Conservation (phyloP, 495 filamentous ascomycete species). For the Aspergillus kassunensis region DNA sequence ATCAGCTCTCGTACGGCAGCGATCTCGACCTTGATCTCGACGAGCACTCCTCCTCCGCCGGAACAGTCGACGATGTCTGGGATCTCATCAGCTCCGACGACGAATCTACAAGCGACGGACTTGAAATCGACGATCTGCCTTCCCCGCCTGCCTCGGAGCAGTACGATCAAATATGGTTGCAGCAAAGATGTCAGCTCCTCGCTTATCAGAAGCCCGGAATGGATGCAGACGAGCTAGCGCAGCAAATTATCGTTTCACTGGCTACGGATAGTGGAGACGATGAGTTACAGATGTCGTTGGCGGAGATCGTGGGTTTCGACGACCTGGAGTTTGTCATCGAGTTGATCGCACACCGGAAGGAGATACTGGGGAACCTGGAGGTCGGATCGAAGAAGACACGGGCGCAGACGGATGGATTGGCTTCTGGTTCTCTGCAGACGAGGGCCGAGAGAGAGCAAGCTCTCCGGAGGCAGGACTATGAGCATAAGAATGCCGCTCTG, state of each 20-base stretch:
- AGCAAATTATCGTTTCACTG: constrained; percentile 67
- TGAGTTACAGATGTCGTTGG: constrained; percentile 82
- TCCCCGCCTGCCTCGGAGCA: constrained; percentile 14
- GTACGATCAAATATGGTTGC: constrained; percentile 59
- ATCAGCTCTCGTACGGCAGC: constrained; percentile 45
- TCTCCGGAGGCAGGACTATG: constrained; percentile 65
- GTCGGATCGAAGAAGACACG: constrained; percentile 27
- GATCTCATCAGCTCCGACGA: constrained; percentile 76
- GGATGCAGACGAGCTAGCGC: constrained; percentile 55
- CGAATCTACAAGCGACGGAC: constrained; percentile 47
- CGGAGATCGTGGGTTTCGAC: constrained; percentile 86
- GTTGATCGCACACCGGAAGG: constrained; percentile 65
- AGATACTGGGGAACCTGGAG: constrained; percentile 48
- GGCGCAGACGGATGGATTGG: constrained; percentile 46
- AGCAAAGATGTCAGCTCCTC: constrained; percentile 56
- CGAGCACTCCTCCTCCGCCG: constrained; percentile 57
- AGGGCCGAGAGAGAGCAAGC: constrained; percentile 73
- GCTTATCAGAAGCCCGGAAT: constrained; percentile 59
- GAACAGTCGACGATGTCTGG: constrained; percentile 79
- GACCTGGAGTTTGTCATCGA: constrained; percentile 88
- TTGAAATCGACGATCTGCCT: constrained; percentile 27
- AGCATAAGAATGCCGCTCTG: constrained; percentile 76
- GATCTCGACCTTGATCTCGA: constrained; percentile 59
- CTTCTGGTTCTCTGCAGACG: constrained; percentile 59
- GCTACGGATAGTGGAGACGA: constrained; percentile 67